A percentile compares a stretch with the other conserved stretches of the same genome.
phyloP scores from a whole-genome alignment of 1,139 yeast species.

The Hyphopichia fennica region DNA sequence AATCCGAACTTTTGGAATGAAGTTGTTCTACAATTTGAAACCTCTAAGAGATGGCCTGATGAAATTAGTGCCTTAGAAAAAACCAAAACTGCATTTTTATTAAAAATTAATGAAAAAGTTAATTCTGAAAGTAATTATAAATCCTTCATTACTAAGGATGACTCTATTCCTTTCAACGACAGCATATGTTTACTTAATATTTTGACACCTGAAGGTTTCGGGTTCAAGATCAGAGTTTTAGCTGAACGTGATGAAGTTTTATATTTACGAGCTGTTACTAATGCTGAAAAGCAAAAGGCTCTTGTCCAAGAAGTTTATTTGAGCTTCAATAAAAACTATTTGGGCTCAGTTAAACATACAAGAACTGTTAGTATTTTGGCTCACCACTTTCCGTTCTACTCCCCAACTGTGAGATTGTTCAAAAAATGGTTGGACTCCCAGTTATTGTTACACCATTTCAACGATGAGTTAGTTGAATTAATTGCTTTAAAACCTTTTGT shows the following conservation, averaged over 20 bases:
- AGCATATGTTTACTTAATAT: slow-evolving; percentile 60
- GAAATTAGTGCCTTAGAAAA: slow-evolving; percentile 81
- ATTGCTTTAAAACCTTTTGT: slow-evolving; percentile 82
- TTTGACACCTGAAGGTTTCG: slow-evolving; percentile 84
- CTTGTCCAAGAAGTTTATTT: slow-evolving; percentile 63
- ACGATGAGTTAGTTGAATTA: slow-evolving; percentile 79
- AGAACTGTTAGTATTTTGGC: slow-evolving; percentile 72
- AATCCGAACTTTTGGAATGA: slow-evolving; percentile 83
- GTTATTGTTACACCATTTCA: slow-evolving; percentile 63
- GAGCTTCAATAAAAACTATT: slow-evolving; percentile 64
- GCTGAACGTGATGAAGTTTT: slow-evolving; percentile 81
- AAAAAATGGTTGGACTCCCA: slow-evolving; percentile 85
- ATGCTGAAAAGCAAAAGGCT: slow-evolving; percentile 59
- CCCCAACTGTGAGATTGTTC: slow-evolving; percentile 80
- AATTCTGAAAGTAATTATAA: slow-evolving; percentile 52
- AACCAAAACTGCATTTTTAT: slow-evolving; percentile 84
- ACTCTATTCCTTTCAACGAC: slow-evolving; percentile 63
- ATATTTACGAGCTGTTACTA: slow-evolving; percentile 66
- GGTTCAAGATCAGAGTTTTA: slow-evolving; percentile 70
- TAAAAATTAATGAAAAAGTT: slow-evolving; percentile 66
- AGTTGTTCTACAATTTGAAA: slow-evolving; percentile 81
- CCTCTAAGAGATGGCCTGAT: slow-evolving; percentile 94
- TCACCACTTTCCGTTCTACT: slow-evolving; percentile 70
- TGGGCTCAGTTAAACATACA: slow-evolving; percentile 77
- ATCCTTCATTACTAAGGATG: slow-evolving; percentile 62